A percentile compares a stretch with the other conserved stretches of the same genome.
phyloP scores from a whole-genome alignment of 495 filamentous ascomycete genomes.

The Sphaerosporella brunnea region DNA sequence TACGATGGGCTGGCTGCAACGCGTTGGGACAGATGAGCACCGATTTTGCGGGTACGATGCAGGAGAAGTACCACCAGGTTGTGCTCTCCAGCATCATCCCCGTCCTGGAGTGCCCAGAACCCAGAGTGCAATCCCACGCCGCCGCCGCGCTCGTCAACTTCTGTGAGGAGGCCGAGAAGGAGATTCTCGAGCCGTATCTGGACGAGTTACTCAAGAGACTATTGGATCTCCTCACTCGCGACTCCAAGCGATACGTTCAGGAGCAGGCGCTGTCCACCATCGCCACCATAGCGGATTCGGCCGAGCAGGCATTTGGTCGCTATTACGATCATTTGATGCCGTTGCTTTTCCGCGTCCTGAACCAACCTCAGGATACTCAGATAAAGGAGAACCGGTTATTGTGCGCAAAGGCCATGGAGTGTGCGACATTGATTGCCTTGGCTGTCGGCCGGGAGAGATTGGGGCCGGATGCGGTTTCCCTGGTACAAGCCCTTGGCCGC shows the following conservation, averaged over 20 bases:
- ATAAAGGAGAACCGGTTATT: slow-evolving; percentile 83
- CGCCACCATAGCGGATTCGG: slow-evolving; percentile 94
- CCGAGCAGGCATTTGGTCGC: slow-evolving; percentile 83
- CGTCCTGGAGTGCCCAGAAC: slow-evolving; percentile 74
- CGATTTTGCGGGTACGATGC: slow-evolving; percentile 97
- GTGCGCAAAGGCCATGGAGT: slow-evolving; percentile 98
- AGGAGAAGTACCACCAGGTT: slow-evolving; percentile 74
- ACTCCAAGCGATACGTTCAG: slow-evolving; percentile 81
- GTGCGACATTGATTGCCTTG: slow-evolving; percentile 87
- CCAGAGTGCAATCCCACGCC: slow-evolving; percentile 87
- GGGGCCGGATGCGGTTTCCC: slow-evolving; percentile 62
- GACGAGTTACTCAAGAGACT: slow-evolving; percentile 69
- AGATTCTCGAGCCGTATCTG: slow-evolving; percentile 80
- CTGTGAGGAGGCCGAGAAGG: slow-evolving; percentile 94
- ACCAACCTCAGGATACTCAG: slow-evolving; percentile 47
- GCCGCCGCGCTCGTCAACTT: slow-evolving; percentile 97
- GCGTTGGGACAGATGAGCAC: slow-evolving; percentile 99
- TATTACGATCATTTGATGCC: slow-evolving; percentile 96
- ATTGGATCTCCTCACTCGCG: slow-evolving; percentile 63
- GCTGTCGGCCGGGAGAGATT: slow-evolving; percentile 89
- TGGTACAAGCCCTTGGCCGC: slow-evolving; percentile 69
- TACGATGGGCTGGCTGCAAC: slow-evolving; percentile 96
- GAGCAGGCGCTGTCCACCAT: slow-evolving; percentile 97
- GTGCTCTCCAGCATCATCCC: slow-evolving; percentile 84
- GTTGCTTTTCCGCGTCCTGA: slow-evolving; percentile 68